These are phyloP conservation scores for Colletotrichum sp. DNA, from an alignment of 2,329 filamentous ascomycete genomes.

Conservation along the genomic window DNA sequence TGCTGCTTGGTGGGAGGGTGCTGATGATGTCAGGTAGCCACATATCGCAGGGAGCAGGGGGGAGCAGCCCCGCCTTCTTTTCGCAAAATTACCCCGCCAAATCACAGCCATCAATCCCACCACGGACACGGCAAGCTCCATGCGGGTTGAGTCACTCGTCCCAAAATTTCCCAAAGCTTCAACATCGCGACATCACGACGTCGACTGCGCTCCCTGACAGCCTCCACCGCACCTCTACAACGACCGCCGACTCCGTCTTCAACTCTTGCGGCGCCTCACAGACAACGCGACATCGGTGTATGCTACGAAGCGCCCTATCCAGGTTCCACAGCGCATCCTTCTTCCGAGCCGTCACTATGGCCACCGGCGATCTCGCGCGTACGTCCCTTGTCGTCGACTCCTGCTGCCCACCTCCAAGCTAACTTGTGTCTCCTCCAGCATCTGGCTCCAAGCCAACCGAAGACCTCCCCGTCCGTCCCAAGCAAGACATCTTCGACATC, in stretches of 20 bases:
- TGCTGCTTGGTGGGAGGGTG: neutral
- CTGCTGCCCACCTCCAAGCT: neutral
- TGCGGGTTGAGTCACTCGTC: slow-evolving; percentile 17
- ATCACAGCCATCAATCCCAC: slow-evolving; percentile 9
- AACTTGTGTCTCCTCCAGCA: neutral
- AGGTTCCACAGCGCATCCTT: neutral
- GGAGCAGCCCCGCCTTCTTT: neutral
- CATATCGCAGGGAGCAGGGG: neutral
- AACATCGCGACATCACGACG: slow-evolving; percentile 4
- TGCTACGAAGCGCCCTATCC: neutral
- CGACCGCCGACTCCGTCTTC: neutral
- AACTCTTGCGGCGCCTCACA: neutral
- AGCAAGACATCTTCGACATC: slow-evolving; percentile 46
- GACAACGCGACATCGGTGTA: neutral
- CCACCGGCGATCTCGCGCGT: slow-evolving; percentile 14
- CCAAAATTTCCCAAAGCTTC: slow-evolving; percentile 16
- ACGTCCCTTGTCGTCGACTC: neutral
- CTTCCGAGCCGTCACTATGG: neutral
- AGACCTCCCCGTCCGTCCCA: slow-evolving; percentile 27
- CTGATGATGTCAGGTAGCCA: neutral
- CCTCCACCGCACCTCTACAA: neutral
- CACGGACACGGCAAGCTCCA: slow-evolving; percentile 9
- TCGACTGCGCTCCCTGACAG: neutral
- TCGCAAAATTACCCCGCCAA: slow-evolving; percentile 16
- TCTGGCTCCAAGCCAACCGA: neutral